Evolutionary conservation across 2,329 filamentous ascomycete genomes (phyloP).

Genomic region (Ascochyta rabiei): DNA sequence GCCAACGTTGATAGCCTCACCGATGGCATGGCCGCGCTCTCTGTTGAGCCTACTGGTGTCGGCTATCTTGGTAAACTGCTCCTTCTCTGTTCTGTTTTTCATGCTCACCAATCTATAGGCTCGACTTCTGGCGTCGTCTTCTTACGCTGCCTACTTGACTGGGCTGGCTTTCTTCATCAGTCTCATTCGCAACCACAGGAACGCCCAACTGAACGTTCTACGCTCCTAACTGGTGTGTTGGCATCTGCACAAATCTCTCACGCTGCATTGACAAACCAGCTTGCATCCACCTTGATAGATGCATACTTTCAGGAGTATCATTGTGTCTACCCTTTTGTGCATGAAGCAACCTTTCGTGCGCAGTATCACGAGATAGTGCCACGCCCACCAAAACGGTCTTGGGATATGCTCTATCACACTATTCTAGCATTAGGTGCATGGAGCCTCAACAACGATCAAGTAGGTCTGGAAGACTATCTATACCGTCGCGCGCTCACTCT

Average conservation of each 20-base stretch:
- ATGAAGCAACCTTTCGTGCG: constrained; percentile 35
- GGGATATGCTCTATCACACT: constrained; percentile 34
- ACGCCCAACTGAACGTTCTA: constrained; percentile 14
- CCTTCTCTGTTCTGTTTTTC: neutral
- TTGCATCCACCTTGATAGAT: constrained; percentile 30
- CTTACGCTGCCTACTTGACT: constrained; percentile 32
- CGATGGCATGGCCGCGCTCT: constrained; percentile 36
- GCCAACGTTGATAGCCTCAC: constrained; percentile 28
- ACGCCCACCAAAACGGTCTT: constrained; percentile 27
- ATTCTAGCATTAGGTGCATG: constrained; percentile 33
- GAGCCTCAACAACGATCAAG: constrained; percentile 30
- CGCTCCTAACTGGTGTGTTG: constrained; percentile 20
- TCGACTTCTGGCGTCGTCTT: constrained; percentile 36
- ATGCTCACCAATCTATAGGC: constrained; percentile 16
- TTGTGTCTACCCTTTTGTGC: constrained; percentile 33
- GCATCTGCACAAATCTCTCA: constrained; percentile 33
- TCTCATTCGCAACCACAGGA: constrained; percentile 20
- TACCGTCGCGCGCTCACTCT: constrained; percentile 33
- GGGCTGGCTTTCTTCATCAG: constrained; percentile 36
- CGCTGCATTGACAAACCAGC: constrained; percentile 27
- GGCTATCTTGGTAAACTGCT: constrained; percentile 28
- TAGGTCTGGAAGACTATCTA: constrained; percentile 32
- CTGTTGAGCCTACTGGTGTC: constrained; percentile 35
- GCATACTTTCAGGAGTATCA: constrained; percentile 35
- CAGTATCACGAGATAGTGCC: constrained; percentile 34